Evolutionary conservation across 192 early-diverging fungal species (phyloP).

Genomic region (Umbelopsis vinacea): DNA sequence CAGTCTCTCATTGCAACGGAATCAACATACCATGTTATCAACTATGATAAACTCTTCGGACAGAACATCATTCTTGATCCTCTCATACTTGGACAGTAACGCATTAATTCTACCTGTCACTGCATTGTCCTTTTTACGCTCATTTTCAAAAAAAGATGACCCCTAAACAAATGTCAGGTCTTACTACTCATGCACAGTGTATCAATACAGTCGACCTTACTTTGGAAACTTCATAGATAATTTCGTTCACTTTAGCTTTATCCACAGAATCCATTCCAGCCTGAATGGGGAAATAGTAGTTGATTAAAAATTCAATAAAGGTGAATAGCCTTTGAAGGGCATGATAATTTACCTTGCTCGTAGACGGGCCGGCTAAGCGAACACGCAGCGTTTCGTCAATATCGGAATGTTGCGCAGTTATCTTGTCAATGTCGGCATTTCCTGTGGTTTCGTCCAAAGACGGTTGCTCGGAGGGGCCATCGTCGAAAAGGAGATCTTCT

Average conservation of each 20-base stretch:
- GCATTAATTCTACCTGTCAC: slow-evolving; percentile 43
- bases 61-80: slow-evolving; percentile 46
- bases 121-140: slow-evolving; percentile 47
- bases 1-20: not conserved
- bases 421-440: not conserved
- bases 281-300: slow-evolving; percentile 34
- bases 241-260: slow-evolving; percentile 53
- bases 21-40: slow-evolving; percentile 37
- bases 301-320: not conserved
- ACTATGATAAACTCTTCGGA: slow-evolving; percentile 38
- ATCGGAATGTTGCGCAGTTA: not conserved
- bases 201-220: slow-evolving; percentile 30
- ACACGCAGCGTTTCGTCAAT: slow-evolving; percentile 18
- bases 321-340: not conserved
- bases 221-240: slow-evolving; percentile 67
- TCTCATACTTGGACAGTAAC: slow-evolving; percentile 42
- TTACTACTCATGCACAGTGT: not conserved
- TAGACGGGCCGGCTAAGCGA: slow-evolving; percentile 34
- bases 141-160: slow-evolving; percentile 58
- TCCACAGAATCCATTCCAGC: slow-evolving; percentile 52
- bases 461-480: slow-evolving; percentile 15
- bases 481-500: slow-evolving; percentile 28
- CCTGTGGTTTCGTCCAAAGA: not conserved
- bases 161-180: slow-evolving; percentile 33
- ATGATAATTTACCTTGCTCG: slow-evolving; percentile 26